These are phyloP conservation scores for Diaporthe australafricana DNA, from an alignment of 2,329 filamentous ascomycete species.

Conservation along the genomic window DNA sequence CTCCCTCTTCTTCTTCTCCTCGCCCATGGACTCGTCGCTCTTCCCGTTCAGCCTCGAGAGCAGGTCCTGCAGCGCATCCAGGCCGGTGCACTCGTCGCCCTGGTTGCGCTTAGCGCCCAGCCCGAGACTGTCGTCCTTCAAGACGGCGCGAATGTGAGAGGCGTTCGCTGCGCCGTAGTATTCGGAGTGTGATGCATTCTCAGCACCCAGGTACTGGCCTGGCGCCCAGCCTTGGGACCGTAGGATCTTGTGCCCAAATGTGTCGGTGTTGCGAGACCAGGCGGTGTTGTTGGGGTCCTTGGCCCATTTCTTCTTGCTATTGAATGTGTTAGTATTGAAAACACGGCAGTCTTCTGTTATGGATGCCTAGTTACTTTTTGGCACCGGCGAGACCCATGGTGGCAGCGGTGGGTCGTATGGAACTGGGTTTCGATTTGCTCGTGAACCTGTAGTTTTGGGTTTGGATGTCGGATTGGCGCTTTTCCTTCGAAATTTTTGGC, in stretches of 20 bases:
- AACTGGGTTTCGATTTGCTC: neutral
- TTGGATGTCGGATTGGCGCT: slow-evolving; percentile 7
- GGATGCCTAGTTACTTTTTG: slow-evolving; percentile 66
- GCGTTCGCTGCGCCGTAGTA: slow-evolving; percentile 84
- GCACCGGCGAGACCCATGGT: slow-evolving; percentile 76
- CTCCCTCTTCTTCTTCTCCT: slow-evolving; percentile 75
- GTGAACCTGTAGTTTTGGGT: neutral
- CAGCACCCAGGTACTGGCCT: slow-evolving; percentile 83
- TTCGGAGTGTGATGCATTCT: slow-evolving; percentile 78
- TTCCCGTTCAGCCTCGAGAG: slow-evolving; percentile 92
- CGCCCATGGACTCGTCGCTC: slow-evolving; percentile 76
- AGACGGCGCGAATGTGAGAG: slow-evolving; percentile 83
- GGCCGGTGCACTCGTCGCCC: slow-evolving; percentile 83
- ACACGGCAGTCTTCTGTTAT: neutral
- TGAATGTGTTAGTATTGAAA: slow-evolving; percentile 21
- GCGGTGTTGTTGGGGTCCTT: slow-evolving; percentile 95
- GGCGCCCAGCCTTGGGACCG: slow-evolving; percentile 91
- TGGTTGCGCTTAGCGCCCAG: slow-evolving; percentile 84
- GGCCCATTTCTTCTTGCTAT: slow-evolving; percentile 75
- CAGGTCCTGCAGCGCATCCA: slow-evolving; percentile 88
- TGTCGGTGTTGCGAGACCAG: slow-evolving; percentile 86
- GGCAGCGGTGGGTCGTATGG: slow-evolving; percentile 1
- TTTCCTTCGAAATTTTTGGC: slow-evolving; percentile 35
- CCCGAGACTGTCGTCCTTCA: slow-evolving; percentile 93
- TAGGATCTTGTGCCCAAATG: slow-evolving; percentile 92